These are phyloP conservation scores for Alternaria ethzedia DNA, from an alignment of 2,329 filamentous ascomycete genomes.

Conservation along the genomic window DNA sequence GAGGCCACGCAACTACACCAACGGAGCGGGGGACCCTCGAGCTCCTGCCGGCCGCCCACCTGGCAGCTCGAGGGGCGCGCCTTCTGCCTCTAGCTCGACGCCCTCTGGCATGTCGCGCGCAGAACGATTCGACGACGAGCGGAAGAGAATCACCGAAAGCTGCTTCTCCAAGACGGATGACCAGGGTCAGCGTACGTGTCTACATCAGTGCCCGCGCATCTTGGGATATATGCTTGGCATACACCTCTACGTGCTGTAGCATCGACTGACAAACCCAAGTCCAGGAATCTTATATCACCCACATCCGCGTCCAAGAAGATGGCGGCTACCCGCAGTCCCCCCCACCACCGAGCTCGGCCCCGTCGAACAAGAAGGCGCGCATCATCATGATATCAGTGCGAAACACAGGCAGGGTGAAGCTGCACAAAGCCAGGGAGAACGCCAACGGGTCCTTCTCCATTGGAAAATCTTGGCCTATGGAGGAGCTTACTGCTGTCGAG, in stretches of 20 bases:
- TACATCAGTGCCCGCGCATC: background rate
- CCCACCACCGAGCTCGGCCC: slow-evolving; percentile 77
- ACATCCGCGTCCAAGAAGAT: slow-evolving; percentile 91
- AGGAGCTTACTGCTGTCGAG: slow-evolving; percentile 84
- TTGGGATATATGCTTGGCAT: background rate
- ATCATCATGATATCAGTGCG: slow-evolving; percentile 93
- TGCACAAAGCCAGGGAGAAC: slow-evolving; percentile 98
- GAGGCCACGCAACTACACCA: slow-evolving; percentile 41
- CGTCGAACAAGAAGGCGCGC: slow-evolving; percentile 82
- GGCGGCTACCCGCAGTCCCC: slow-evolving; percentile 81
- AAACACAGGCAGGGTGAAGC: slow-evolving; percentile 87
- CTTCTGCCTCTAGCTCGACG: slow-evolving; percentile 33
- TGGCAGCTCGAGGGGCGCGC: slow-evolving; percentile 35
- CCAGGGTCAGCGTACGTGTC: slow-evolving; percentile 78
- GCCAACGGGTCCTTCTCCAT: slow-evolving; percentile 93
- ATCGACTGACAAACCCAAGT: slow-evolving; percentile 55
- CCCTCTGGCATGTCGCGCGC: slow-evolving; percentile 59
- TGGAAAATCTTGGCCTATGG: slow-evolving; percentile 96
- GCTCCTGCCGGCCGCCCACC: slow-evolving; percentile 33
- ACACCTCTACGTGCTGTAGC: background rate
- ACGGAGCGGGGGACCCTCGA: slow-evolving; percentile 31
- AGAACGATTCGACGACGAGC: slow-evolving; percentile 95
- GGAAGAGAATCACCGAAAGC: slow-evolving; percentile 89
- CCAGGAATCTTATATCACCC: slow-evolving; percentile 95
- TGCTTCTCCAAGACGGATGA: slow-evolving; percentile 91